Evolutionary conservation across 139 green algal genomes (phyloP).

Genomic region (Nannochloris sp.): DNA sequence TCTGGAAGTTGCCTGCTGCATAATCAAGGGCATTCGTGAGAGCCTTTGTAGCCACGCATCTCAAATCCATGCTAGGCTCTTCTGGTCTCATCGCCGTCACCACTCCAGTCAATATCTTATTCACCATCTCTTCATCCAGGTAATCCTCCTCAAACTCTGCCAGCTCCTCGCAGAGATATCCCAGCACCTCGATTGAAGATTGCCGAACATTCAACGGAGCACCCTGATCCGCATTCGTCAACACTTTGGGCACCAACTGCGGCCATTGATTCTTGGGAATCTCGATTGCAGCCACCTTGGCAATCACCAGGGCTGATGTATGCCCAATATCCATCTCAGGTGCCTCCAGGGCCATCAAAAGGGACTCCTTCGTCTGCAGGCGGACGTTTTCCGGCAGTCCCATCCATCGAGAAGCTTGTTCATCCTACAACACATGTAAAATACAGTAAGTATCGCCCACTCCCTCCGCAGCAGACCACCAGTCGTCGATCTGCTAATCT

Average conservation of each 20-base stretch:
- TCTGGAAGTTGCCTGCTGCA: conserved; percentile 90
- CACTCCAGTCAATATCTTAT: conserved; percentile 91
- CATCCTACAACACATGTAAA: conserved; percentile 27
- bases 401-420: conserved; percentile 63
- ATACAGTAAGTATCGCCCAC: no score
- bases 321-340: conserved; percentile 38
- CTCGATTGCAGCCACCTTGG: conserved; percentile 92
- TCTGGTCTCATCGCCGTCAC: conserved; percentile 79
- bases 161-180: conserved; percentile 96
- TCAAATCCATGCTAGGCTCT: conserved; percentile 66
- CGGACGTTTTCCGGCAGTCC: conserved; percentile 49
- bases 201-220: conserved; percentile 51
- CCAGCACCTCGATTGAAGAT: conserved; percentile 81
- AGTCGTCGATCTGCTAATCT: conserved; percentile 1
- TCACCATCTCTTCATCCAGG: conserved; percentile 74
- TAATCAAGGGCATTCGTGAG: conserved; percentile 94
- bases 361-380: conserved; percentile 60
- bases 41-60: conserved; percentile 79
- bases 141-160: conserved; percentile 61
- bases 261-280: conserved; percentile 74
- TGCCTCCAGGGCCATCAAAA: conserved; percentile 66
- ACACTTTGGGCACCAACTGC: conserved; percentile 64
- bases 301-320: conserved; percentile 78
- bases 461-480: no score
- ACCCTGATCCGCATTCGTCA: conserved; percentile 39